phyloP scores from a whole-genome alignment of 768 basidiomycete species.

The Nevesoporus exiguus region DNA sequence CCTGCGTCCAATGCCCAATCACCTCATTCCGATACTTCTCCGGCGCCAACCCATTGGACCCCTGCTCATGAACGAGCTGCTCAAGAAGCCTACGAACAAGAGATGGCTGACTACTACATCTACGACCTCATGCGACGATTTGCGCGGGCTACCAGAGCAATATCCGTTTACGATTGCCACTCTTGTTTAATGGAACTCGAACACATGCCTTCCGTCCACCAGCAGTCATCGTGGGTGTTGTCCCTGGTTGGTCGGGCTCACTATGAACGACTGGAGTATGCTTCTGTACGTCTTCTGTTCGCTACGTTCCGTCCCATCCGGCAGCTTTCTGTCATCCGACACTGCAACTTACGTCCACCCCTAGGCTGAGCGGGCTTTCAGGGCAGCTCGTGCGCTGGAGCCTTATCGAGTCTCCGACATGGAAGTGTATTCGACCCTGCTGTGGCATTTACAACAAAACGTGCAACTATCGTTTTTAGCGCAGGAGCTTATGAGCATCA shows the following conservation, averaged over 20 bases:
- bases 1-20: conserved; percentile 56
- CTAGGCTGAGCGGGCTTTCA: conserved; percentile 89
- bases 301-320: conserved; percentile 3
- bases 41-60: conserved; percentile 61
- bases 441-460: conserved; percentile 90
- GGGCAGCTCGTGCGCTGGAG: conserved; percentile 72
- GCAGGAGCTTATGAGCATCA: conserved; percentile 84
- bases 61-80: conserved; percentile 65
- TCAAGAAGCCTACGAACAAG: conserved; percentile 66
- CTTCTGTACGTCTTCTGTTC: conserved; percentile 57
- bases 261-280: conserved; percentile 88
- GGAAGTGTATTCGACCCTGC: conserved; percentile 93
- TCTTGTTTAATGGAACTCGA: conserved; percentile 75
- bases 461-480: conserved; percentile 89
- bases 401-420: conserved; percentile 91
- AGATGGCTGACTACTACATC: conserved; percentile 79
- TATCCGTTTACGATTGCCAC: conserved; percentile 74
- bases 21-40: conserved; percentile 61
- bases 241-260: conserved; percentile 83
- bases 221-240: conserved; percentile 73
- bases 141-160: conserved; percentile 71
- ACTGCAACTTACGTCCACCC: conserved; percentile 19
- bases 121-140: conserved; percentile 79
- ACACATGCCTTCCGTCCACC: conserved; percentile 67
- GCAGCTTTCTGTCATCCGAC: conserved; percentile 15